These are phyloP conservation scores for Arthonia radiata DNA, from an alignment of 495 filamentous ascomycete species.

Conservation along the genomic window DNA sequence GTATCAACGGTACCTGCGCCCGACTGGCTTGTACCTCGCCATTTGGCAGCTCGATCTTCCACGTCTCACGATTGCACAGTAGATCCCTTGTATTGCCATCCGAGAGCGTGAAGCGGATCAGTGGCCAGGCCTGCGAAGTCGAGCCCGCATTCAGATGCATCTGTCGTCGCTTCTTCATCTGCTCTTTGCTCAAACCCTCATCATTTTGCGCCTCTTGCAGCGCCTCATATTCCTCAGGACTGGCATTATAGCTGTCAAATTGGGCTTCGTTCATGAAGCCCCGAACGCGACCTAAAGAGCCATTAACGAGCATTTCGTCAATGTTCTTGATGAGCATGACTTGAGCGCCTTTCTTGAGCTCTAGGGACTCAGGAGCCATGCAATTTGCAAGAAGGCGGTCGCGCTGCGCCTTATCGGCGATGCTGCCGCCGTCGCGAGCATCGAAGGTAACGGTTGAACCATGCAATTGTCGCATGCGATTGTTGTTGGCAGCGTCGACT, in stretches of 20 bases:
- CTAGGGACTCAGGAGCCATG: slow-evolving; percentile 62
- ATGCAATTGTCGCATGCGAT: slow-evolving; percentile 42
- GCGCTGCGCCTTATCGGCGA: slow-evolving; percentile 35
- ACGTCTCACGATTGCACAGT: slow-evolving; percentile 62
- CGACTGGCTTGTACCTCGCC: slow-evolving; percentile 81
- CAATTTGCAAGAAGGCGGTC: slow-evolving; percentile 66
- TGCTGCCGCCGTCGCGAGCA: slow-evolving; percentile 49
- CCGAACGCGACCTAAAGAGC: slow-evolving; percentile 64
- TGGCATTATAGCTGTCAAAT: slow-evolving; percentile 37
- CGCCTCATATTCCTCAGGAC: slow-evolving; percentile 23
- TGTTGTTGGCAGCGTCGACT: slow-evolving; percentile 65
- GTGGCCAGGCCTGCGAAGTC: slow-evolving; percentile 34
- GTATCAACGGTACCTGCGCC: slow-evolving; percentile 56
- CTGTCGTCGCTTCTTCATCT: no score
- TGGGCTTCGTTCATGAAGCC: slow-evolving; percentile 66
- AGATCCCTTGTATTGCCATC: slow-evolving; percentile 59
- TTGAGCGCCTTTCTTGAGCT: slow-evolving; percentile 75
- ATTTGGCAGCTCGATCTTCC: slow-evolving; percentile 92
- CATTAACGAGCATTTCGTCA: slow-evolving; percentile 83
- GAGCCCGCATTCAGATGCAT: no score
- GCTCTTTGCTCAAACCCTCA: no score
- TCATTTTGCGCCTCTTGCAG: no score
- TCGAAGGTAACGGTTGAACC: slow-evolving; percentile 44
- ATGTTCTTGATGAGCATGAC: slow-evolving; percentile 99
- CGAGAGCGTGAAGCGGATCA: slow-evolving; percentile 55